These are phyloP conservation scores for Botrytis elliptica DNA, from an alignment of 2,329 filamentous ascomycete genomes.

Conservation along the genomic window DNA sequence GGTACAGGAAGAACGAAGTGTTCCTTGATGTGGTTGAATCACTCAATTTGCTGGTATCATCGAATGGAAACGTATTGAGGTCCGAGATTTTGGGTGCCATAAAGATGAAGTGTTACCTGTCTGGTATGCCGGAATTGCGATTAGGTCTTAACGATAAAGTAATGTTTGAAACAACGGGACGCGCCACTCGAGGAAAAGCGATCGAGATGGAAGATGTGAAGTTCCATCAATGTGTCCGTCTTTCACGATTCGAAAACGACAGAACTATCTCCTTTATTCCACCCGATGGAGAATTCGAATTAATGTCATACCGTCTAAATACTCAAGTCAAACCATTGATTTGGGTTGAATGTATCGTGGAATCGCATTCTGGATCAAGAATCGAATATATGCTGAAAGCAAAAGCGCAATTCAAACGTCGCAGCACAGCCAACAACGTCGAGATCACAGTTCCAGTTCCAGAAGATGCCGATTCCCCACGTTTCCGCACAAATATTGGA, in stretches of 20 bases:
- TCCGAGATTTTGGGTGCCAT: conserved; percentile 96
- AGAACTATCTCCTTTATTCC: conserved; percentile 98
- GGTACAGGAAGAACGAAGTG: conserved; percentile 99
- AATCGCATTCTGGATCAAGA: conserved; percentile 89
- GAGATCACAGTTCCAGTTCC: conserved; percentile 97
- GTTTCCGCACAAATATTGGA: conserved; percentile 96
- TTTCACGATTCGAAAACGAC: conserved; percentile 97
- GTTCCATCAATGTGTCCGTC: conserved; percentile 95
- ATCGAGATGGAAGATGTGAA: conserved; percentile 99
- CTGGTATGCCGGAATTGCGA: conserved; percentile 94
- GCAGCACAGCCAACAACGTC: conserved; percentile 97
- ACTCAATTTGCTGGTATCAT: conserved; percentile 89
- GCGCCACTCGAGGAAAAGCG: conserved; percentile 90
- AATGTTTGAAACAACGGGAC: conserved; percentile 98
- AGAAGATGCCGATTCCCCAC: conserved; percentile 92
- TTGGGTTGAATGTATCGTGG: conserved; percentile 97
- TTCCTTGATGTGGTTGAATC: conserved; percentile 97
- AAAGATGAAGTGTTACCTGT: conserved; percentile 99
- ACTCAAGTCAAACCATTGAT: conserved; percentile 98
- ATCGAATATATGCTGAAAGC: conserved; percentile 99
- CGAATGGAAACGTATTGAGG: conserved; percentile 90
- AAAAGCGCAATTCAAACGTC: conserved; percentile 94
- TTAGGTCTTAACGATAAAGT: conserved; percentile 97
- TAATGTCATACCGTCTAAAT: conserved; percentile 98
- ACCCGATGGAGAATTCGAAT: conserved; percentile 96